These are phyloP conservation scores for Teratosphaeriaceae sp. DNA, from an alignment of 2,329 filamentous ascomycete genomes.

Conservation along the genomic window DNA sequence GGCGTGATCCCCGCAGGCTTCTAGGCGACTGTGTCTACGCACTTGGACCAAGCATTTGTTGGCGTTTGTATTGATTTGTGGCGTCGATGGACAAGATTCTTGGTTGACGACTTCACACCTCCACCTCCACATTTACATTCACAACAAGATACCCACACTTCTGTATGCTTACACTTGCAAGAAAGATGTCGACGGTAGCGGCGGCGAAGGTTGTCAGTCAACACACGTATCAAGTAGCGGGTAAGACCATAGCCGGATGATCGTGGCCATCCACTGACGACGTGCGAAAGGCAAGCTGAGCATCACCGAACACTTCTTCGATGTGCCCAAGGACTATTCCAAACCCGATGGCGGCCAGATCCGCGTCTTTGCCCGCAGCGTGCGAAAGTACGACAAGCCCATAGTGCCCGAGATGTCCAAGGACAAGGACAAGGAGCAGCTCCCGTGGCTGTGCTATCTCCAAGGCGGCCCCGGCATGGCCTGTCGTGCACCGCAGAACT, in stretches of 20 bases:
- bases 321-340: conserved; percentile 74
- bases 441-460: conserved; percentile 63
- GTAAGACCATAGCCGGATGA: conserved; percentile 21
- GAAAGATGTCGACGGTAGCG: conserved; percentile 30
- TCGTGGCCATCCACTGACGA: background rate
- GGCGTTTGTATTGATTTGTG: too few relatives aligned
- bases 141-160: conserved; percentile 1
- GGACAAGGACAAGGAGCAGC: conserved; percentile 39
- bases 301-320: conserved; percentile 78
- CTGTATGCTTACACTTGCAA: conserved; percentile 16
- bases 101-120: background rate
- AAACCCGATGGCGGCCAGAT: conserved; percentile 56
- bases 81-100: background rate
- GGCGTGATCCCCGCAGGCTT: too few relatives aligned
- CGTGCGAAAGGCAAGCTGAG: conserved; percentile 57
- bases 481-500: conserved; percentile 67
- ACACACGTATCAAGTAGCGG: conserved; percentile 38
- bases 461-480: conserved; percentile 82
- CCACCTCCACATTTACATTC: background rate
- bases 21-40: too few relatives aligned
- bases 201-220: conserved; percentile 43
- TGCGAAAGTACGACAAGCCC: conserved; percentile 58
- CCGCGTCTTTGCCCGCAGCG: conserved; percentile 71
- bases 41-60: background rate
- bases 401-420: conserved; percentile 39